Conservation (phyloP, 768 basidiomycete genomes). For the Atractiella rhizophila region DNA sequence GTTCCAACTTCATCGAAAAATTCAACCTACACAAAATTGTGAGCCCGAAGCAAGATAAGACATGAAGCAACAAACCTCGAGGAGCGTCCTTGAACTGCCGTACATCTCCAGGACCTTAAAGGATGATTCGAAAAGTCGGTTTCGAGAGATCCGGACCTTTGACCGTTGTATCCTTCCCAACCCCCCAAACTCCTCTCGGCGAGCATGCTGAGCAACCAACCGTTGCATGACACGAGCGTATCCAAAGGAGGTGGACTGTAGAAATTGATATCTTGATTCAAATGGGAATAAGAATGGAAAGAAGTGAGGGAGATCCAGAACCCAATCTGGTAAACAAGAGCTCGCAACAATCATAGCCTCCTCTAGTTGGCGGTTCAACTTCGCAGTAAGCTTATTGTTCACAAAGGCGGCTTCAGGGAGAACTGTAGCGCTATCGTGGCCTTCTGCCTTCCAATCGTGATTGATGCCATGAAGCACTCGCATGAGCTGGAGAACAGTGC, state of each 20-base stretch:
- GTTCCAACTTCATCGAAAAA: constrained; percentile 98
- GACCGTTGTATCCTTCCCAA: constrained; percentile 77
- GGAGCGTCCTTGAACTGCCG: constrained; percentile 70
- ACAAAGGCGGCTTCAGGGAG: constrained; percentile 66
- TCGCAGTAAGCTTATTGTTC: constrained; percentile 93
- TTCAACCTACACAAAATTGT: constrained; percentile 32
- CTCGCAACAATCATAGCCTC: constrained; percentile 99
- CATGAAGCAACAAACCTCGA: constrained; percentile 29
- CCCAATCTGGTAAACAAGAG: constrained; percentile 92
- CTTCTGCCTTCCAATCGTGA: constrained; percentile 22
- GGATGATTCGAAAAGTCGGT: constrained; percentile 80
- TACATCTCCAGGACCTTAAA: constrained; percentile 82
- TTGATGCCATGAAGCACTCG: constrained; percentile 67
- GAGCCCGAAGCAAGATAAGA: background rate
- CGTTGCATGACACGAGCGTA: constrained; percentile 84
- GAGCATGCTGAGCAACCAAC: constrained; percentile 66
- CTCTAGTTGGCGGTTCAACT: constrained; percentile 85
- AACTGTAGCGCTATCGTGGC: background rate
- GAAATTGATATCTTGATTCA: constrained; percentile 83
- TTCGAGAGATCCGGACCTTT: constrained; percentile 86
- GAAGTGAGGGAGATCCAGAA: constrained; percentile 74
- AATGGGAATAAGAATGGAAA: constrained; percentile 99
- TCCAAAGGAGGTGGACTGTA: constrained; percentile 92
- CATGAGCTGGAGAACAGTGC: constrained; percentile 71
- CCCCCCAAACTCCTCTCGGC: constrained; percentile 43